Evolutionary conservation across 2,329 filamentous ascomycete genomes (phyloP).

Genomic region (Fusarium beomiforme): DNA sequence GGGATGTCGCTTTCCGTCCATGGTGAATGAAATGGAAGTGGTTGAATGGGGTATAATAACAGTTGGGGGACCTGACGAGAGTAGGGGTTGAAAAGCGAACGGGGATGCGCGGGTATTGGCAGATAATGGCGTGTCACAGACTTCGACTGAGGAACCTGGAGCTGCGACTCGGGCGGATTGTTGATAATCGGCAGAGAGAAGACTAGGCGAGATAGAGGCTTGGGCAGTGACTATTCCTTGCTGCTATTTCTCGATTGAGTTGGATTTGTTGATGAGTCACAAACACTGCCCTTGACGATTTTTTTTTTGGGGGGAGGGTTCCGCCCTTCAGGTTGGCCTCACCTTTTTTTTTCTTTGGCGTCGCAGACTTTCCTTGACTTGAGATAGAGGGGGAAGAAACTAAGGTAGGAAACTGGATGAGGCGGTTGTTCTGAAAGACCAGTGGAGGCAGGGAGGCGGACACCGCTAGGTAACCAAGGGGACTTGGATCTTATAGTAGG

Average conservation of each 20-base stretch:
- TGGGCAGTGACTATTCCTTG: neutral
- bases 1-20: conserved; percentile 93
- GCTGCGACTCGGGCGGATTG: neutral
- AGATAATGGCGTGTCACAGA: conserved; percentile 28
- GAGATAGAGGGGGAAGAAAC: neutral
- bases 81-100: conserved; percentile 10
- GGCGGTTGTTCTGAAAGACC: neutral
- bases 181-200: neutral
- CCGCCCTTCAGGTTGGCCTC: conserved; percentile 18
- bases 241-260: conserved; percentile 17
- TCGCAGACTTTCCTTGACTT: conserved; percentile 8
- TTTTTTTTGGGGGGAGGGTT: neutral
- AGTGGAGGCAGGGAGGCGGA: conserved; percentile 5
- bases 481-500: too few relatives aligned
- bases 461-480: neutral
- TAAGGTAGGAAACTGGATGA: neutral
- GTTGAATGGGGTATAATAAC: neutral
- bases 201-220: neutral
- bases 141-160: conserved; percentile 3
- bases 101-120: neutral
- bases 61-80: neutral
- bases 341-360: conserved; percentile 18
- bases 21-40: conserved; percentile 53
- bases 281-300: conserved; percentile 1
- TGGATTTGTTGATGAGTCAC: conserved; percentile 11